Conservation (phyloP, 768 basidiomycete genomes). For the Lactarius akahatsu region DNA sequence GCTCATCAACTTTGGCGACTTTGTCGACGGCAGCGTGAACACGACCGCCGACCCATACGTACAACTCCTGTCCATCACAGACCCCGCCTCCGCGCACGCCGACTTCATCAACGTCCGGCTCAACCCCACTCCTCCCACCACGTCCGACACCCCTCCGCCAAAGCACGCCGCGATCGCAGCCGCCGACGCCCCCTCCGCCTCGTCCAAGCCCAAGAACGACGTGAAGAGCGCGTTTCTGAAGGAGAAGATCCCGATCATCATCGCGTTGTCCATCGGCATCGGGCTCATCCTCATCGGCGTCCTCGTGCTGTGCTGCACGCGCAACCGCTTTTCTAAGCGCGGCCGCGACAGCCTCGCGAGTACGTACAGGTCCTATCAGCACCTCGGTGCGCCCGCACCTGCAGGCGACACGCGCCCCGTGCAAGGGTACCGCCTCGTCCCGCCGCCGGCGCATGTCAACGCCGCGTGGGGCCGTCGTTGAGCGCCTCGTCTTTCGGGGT, state of each 20-base stretch:
- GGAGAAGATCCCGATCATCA: constrained; percentile 14
- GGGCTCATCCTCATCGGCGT: constrained; percentile 2
- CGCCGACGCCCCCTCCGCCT: neutral
- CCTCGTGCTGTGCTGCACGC: constrained; percentile 4
- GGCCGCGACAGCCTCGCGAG: constrained; percentile 3
- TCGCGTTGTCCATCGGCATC: neutral
- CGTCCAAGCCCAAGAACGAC: neutral
- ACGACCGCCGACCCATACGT: constrained; percentile 57
- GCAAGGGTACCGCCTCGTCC: neutral
- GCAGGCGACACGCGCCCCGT: neutral
- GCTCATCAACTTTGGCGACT: constrained; percentile 40
- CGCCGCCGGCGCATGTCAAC: neutral
- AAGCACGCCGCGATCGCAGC: neutral
- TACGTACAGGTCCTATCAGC: constrained; percentile 13
- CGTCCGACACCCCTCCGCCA: neutral
- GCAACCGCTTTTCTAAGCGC: neutral
- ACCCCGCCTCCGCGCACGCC: constrained; percentile 49
- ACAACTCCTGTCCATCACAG: constrained; percentile 63
- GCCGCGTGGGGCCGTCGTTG: constrained; percentile 1
- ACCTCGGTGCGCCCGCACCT: neutral
- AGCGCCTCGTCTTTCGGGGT: neutral
- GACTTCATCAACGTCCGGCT: constrained; percentile 68
- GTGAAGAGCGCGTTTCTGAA: neutral
- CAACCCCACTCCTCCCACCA: constrained; percentile 44
- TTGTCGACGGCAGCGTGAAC: constrained; percentile 32